Conservation (phyloP, 2,329 filamentous ascomycete genomes). For the Cladosporium sp. region DNA sequence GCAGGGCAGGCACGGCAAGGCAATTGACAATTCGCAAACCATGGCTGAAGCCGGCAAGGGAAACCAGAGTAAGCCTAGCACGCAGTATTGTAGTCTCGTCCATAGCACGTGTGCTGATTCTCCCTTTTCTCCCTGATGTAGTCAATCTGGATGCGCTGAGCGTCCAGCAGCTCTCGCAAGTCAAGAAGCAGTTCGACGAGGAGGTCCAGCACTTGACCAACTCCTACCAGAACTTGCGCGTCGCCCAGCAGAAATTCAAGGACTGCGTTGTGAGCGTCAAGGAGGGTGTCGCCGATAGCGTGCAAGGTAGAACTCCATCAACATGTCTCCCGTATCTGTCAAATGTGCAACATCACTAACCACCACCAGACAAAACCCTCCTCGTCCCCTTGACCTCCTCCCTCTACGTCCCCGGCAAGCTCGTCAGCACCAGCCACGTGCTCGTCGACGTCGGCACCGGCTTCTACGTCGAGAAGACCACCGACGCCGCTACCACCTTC, state of each 20-base stretch:
- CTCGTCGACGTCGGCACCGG: constrained; percentile 92
- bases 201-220: constrained; percentile 91
- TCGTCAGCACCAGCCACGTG: constrained; percentile 71
- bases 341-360: constrained; percentile 27
- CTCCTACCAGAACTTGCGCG: constrained; percentile 85
- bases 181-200: constrained; percentile 94
- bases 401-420: constrained; percentile 82
- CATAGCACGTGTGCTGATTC: constrained; percentile 6
- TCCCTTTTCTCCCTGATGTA: constrained; percentile 20
- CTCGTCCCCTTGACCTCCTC: constrained; percentile 94
- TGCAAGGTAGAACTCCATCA: constrained; percentile 24
- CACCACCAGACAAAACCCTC: constrained; percentile 54
- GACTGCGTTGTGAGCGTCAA: constrained; percentile 81
- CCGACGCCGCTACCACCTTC: constrained; percentile 60
- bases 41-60: constrained; percentile 10
- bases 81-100: not conserved
- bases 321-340: not conserved
- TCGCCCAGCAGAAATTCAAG: constrained; percentile 85
- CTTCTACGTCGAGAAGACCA: constrained; percentile 85
- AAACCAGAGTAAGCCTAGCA: constrained; percentile 12
- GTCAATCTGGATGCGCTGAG: constrained; percentile 74
- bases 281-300: constrained; percentile 35
- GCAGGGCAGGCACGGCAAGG: too few relatives aligned
- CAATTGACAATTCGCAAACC: constrained; percentile 3
- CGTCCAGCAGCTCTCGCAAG: constrained; percentile 77